phyloP scores from a whole-genome alignment of 805 yeast genomes.

The Nakazawaea wickerhamii region DNA sequence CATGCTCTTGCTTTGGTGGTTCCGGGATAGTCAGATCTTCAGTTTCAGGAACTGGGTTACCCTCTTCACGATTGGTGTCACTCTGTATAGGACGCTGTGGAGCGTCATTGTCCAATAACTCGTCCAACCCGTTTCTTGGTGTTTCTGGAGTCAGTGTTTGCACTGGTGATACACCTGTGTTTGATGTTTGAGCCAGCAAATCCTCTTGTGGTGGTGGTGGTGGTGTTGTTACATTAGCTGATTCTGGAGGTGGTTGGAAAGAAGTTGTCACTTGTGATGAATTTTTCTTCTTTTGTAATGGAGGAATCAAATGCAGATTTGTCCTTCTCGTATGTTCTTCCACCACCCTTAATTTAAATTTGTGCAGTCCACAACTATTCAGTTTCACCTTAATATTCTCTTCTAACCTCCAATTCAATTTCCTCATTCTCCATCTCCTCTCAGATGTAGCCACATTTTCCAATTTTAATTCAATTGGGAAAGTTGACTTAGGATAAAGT shows the following conservation, averaged over 20 bases:
- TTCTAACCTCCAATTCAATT: constrained; percentile 83
- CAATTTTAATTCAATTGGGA: constrained; percentile 76
- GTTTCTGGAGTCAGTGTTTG: constrained; percentile 4
- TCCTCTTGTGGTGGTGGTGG: background rate
- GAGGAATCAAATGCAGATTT: constrained; percentile 17
- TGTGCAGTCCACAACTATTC: constrained; percentile 54
- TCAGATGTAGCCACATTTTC: constrained; percentile 61
- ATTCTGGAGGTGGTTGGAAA: constrained; percentile 3
- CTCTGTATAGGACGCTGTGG: constrained; percentile 9
- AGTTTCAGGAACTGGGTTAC: constrained; percentile 16
- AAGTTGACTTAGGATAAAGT: constrained; percentile 79
- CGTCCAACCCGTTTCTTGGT: constrained; percentile 8
- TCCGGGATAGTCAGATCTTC: constrained; percentile 18
- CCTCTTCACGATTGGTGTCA: constrained; percentile 1
- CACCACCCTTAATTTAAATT: constrained; percentile 38
- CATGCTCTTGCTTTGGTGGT: constrained; percentile 26
- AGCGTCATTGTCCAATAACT: constrained; percentile 11
- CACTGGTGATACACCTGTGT: constrained; percentile 6
- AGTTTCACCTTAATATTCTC: constrained; percentile 66
- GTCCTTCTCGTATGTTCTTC: constrained; percentile 35
- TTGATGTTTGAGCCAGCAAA: constrained; percentile 5
- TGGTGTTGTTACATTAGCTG: background rate
- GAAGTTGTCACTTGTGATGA: background rate
- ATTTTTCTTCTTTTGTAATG: constrained; percentile 1
- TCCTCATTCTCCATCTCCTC: constrained; percentile 88